A percentile compares a stretch with the other conserved stretches of the same genome.
Evolutionary conservation across 2,329 filamentous ascomycete species (phyloP).

Genomic region (Botrytis porri): DNA sequence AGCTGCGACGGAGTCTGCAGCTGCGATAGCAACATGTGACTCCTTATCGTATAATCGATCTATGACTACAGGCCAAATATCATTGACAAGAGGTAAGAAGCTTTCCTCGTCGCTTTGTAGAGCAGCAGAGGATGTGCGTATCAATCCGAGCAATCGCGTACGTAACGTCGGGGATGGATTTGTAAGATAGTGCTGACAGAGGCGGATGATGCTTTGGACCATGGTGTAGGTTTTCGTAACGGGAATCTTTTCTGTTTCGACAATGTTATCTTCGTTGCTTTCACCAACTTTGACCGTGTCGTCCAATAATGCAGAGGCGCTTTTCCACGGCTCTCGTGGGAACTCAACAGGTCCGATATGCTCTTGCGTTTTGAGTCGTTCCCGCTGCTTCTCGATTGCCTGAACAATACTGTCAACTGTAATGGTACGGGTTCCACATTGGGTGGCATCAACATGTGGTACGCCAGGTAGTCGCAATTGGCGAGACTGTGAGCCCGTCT

Average conservation of each 20-base stretch:
- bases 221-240: slow-evolving; percentile 78
- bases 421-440: slow-evolving; percentile 40
- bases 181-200: slow-evolving; percentile 88
- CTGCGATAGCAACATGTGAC: slow-evolving; percentile 65
- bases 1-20: slow-evolving; percentile 64
- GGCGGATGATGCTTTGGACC: slow-evolving; percentile 73
- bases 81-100: slow-evolving; percentile 86
- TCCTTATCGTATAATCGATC: slow-evolving; percentile 65
- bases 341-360: slow-evolving; percentile 28
- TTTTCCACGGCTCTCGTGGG: slow-evolving; percentile 39
- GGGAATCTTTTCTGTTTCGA: slow-evolving; percentile 50
- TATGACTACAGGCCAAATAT: slow-evolving; percentile 81
- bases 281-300: slow-evolving; percentile 25
- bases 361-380: slow-evolving; percentile 25
- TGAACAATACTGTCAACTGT: slow-evolving; percentile 49
- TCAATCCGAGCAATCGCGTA: slow-evolving; percentile 72
- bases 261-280: slow-evolving; percentile 32
- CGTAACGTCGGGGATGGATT: slow-evolving; percentile 78
- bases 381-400: slow-evolving; percentile 54
- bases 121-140: slow-evolving; percentile 68
- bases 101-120: slow-evolving; percentile 75
- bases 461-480: slow-evolving; percentile 41
- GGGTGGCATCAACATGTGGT: slow-evolving; percentile 42
- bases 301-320: slow-evolving; percentile 39
- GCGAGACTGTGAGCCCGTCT: slow-evolving; percentile 68